A percentile compares a stretch with the other conserved stretches of the same genome.
Evolutionary conservation across 495 filamentous ascomycete genomes (phyloP).

Genomic region (Recurvomyces mirabilis): DNA sequence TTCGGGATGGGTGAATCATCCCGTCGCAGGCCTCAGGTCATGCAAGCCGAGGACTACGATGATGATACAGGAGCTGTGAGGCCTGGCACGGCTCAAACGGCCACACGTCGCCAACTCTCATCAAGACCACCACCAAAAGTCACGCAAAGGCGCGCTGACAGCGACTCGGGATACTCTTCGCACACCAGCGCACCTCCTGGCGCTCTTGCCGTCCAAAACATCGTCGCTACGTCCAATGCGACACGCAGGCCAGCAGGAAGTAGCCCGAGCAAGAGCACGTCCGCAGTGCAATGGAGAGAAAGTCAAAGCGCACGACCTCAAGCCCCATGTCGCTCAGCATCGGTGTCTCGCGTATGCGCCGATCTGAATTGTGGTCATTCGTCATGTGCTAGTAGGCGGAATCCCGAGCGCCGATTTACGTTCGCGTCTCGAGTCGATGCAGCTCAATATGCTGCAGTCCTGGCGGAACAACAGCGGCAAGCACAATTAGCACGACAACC

Average conservation of each 20-base stretch:
- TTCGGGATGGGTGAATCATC: slow-evolving; percentile 5
- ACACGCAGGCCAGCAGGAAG: slow-evolving; percentile 11
- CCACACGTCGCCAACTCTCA: slow-evolving; percentile 37
- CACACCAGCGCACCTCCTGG: slow-evolving; percentile 46
- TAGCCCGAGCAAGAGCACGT: slow-evolving; percentile 6
- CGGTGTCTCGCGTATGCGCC: slow-evolving; percentile 4
- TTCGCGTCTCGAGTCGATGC: background rate
- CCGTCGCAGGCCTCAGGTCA: slow-evolving; percentile 24
- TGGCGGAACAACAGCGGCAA: slow-evolving; percentile 8
- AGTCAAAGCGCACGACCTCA: slow-evolving; percentile 4
- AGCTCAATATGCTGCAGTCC: slow-evolving; percentile 4
- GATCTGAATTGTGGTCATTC: slow-evolving; percentile 23
- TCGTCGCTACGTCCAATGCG: background rate
- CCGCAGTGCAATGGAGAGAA: slow-evolving; percentile 5
- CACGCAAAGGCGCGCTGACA: slow-evolving; percentile 36
- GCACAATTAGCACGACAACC: background rate
- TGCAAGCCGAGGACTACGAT: slow-evolving; percentile 48
- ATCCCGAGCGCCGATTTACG: slow-evolving; percentile 3
- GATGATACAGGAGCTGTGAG: slow-evolving; percentile 39
- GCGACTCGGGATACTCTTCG: slow-evolving; percentile 58
- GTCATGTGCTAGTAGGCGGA: slow-evolving; percentile 15
- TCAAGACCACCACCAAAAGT: slow-evolving; percentile 16
- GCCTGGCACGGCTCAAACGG: slow-evolving; percentile 40
- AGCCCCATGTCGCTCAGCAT: slow-evolving; percentile 7
- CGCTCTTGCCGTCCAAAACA: slow-evolving; percentile 37